These are phyloP conservation scores for Trichoderma sp. DNA, from an alignment of 2,329 filamentous ascomycete species.

Conservation along the genomic window DNA sequence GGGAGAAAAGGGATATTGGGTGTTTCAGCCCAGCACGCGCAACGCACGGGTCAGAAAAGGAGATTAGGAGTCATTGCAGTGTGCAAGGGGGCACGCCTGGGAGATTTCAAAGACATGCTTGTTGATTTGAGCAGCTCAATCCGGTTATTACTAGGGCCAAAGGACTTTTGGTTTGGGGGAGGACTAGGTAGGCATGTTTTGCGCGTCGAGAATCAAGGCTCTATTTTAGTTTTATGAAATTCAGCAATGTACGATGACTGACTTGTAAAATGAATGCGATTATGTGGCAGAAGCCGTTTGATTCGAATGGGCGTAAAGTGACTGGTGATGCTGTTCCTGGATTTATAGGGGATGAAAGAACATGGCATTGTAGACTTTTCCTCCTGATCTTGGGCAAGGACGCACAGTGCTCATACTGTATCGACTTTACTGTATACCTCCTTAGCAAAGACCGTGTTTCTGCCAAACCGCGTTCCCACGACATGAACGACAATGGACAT, in stretches of 20 bases:
- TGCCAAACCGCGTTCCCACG: slow-evolving; percentile 6
- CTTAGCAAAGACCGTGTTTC: not conserved
- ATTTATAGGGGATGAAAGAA: not conserved
- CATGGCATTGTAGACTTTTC: not conserved
- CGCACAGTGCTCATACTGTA: not conserved
- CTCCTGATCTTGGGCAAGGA: not conserved
- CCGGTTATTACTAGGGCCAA: not conserved
- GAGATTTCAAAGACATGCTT: not conserved
- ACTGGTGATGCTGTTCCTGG: not conserved
- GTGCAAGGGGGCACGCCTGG: not conserved
- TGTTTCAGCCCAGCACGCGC: not conserved
- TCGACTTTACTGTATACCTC: not conserved
- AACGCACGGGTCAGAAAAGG: not conserved
- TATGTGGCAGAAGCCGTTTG: not conserved
- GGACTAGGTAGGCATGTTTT: slow-evolving; percentile 14
- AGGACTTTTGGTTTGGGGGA: not conserved
- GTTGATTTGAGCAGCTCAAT: slow-evolving; percentile 11
- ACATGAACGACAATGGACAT: not conserved
- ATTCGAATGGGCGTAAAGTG: not conserved
- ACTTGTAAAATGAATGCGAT: not conserved
- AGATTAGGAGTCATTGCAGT: not conserved
- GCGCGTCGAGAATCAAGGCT: slow-evolving; percentile 15
- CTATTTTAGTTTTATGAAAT: slow-evolving; percentile 11
- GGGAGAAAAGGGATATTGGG: not conserved
- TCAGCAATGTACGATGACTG: slow-evolving; percentile 12